phyloP scores from a whole-genome alignment of 1,284 basidiomycete species.

The Pholiota adiposa region DNA sequence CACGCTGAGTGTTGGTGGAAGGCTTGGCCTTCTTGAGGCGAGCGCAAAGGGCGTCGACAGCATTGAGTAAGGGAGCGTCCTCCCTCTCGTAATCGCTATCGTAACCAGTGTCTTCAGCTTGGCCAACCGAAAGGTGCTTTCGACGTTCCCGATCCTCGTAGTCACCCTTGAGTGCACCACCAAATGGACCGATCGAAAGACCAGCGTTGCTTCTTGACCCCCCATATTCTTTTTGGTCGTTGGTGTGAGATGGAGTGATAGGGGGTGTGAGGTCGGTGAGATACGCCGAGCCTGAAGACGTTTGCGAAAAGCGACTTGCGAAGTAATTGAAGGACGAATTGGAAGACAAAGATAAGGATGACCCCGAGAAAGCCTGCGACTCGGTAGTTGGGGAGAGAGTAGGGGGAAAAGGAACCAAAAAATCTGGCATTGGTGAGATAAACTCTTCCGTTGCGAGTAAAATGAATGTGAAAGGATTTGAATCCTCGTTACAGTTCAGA shows the following conservation, averaged over 20 bases:
- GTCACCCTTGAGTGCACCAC: background rate
- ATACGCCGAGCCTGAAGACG: conserved; percentile 28
- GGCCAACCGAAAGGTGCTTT: background rate
- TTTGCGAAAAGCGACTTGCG: conserved; percentile 20
- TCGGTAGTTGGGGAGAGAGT: conserved; percentile 21
- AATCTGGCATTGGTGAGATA: conserved; percentile 1
- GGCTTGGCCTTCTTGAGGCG: conserved; percentile 16
- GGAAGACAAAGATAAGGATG: conserved; percentile 26
- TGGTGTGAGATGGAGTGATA: conserved; percentile 22
- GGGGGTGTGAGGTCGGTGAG: conserved; percentile 28
- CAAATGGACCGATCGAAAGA: background rate
- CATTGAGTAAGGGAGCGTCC: conserved; percentile 5
- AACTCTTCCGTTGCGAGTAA: background rate
- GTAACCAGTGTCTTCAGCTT: conserved; percentile 20
- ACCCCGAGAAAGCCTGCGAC: conserved; percentile 31
- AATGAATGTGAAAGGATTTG: conserved; percentile 1
- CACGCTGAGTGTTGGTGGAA: conserved; percentile 13
- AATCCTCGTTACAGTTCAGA: background rate
- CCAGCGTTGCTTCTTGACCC: background rate
- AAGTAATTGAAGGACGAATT: conserved; percentile 23
- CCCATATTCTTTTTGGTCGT: background rate
- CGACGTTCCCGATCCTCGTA: background rate
- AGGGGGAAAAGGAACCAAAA: conserved; percentile 16
- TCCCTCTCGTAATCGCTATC: conserved; percentile 20
- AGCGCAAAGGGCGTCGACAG: conserved; percentile 7